Evolutionary conservation across 1,284 basidiomycete genomes (phyloP).

Genomic region (Naganishia liquefaciens): DNA sequence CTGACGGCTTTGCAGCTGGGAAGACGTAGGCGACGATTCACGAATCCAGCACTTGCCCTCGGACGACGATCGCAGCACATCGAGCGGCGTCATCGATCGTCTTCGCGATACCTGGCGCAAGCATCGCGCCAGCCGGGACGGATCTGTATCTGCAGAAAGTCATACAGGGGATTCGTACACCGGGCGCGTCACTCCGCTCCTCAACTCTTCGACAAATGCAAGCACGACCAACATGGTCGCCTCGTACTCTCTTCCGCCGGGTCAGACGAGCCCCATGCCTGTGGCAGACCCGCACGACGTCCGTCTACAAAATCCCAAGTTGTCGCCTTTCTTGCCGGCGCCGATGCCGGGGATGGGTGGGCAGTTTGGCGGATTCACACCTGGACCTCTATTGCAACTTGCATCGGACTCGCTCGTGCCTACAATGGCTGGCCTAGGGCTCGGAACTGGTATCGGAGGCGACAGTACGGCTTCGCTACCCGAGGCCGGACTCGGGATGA

Average conservation of each 20-base stretch:
- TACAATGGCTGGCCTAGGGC: constrained; percentile 7
- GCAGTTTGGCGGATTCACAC: constrained; percentile 20
- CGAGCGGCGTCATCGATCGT: constrained; percentile 12
- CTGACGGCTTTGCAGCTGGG: constrained; percentile 6
- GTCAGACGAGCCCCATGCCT: constrained; percentile 68
- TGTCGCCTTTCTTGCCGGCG: constrained; percentile 80
- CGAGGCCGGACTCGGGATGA: not conserved
- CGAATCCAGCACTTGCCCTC: constrained; percentile 8
- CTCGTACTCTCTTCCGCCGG: constrained; percentile 56
- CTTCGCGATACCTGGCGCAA: constrained; percentile 37
- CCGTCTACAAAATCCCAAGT: constrained; percentile 66
- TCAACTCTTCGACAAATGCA: constrained; percentile 43
- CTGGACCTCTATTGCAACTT: constrained; percentile 59
- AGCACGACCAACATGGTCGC: constrained; percentile 40
- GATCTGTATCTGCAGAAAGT: constrained; percentile 14
- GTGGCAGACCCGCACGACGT: constrained; percentile 63
- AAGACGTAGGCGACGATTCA: constrained; percentile 22
- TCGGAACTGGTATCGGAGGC: not conserved
- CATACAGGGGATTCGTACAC: not conserved
- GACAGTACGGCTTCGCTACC: constrained; percentile 9
- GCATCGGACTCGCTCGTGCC: constrained; percentile 43
- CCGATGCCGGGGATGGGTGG: constrained; percentile 30
- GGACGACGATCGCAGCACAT: constrained; percentile 4
- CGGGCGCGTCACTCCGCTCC: constrained; percentile 6
- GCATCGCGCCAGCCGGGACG: constrained; percentile 37